These are phyloP conservation scores for Paxillus ammoniavirescens DNA, from an alignment of 768 basidiomycete species.

Conservation along the genomic window DNA sequence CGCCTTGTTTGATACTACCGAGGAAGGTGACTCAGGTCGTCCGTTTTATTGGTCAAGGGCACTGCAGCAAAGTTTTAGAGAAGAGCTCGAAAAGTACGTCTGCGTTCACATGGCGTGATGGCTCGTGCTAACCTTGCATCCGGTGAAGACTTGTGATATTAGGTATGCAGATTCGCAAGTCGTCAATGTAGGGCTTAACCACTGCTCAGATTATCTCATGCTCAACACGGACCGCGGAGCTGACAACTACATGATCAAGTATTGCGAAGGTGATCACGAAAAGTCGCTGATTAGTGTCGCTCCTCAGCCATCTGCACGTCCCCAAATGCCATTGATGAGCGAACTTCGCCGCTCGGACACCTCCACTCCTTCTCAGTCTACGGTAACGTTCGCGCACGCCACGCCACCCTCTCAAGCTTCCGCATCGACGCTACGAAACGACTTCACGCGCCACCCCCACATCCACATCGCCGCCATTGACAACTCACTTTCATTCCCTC, in stretches of 20 bases:
- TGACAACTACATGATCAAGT: slow-evolving; percentile 93
- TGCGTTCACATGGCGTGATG: background rate
- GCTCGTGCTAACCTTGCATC: slow-evolving; percentile 9
- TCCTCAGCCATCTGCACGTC: slow-evolving; percentile 63
- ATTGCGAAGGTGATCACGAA: slow-evolving; percentile 79
- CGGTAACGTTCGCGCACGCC: slow-evolving; percentile 39
- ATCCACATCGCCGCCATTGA: slow-evolving; percentile 93
- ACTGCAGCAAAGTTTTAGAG: slow-evolving; percentile 79
- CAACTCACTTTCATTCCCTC: slow-evolving; percentile 89
- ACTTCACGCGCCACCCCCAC: slow-evolving; percentile 67
- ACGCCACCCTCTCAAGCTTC: slow-evolving; percentile 34
- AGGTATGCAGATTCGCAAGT: slow-evolving; percentile 39
- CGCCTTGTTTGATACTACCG: slow-evolving; percentile 63
- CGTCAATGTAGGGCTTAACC: slow-evolving; percentile 4
- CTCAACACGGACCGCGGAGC: slow-evolving; percentile 86
- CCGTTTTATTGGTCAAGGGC: slow-evolving; percentile 83
- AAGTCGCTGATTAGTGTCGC: slow-evolving; percentile 77
- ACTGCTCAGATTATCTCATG: slow-evolving; percentile 75
- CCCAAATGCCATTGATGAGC: slow-evolving; percentile 73
- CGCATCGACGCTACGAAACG: slow-evolving; percentile 29
- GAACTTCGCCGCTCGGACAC: slow-evolving; percentile 55
- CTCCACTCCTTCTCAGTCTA: slow-evolving; percentile 37
- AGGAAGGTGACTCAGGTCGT: slow-evolving; percentile 50
- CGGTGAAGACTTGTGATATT: slow-evolving; percentile 72
- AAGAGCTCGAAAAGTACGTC: slow-evolving; percentile 83